phyloP scores from a whole-genome alignment of 495 filamentous ascomycete species.

The Ascobolus immersus region DNA sequence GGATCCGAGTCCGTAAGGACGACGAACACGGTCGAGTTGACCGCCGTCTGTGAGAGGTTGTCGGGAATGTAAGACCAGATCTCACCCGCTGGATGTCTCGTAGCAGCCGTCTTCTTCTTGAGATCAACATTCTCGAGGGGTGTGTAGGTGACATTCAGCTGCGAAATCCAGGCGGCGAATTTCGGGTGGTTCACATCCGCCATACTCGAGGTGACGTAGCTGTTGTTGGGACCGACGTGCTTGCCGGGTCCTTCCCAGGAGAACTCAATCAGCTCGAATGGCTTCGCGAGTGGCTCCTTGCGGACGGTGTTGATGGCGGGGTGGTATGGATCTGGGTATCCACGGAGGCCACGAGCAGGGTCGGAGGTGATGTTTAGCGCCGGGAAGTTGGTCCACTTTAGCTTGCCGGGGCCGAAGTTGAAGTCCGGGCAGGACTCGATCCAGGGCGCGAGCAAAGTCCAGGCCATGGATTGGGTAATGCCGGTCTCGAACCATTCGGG shows the following conservation, averaged over 20 bases:
- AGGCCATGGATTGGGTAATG: constrained; percentile 66
- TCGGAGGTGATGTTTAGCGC: constrained; percentile 45
- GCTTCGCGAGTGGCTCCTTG: constrained; percentile 43
- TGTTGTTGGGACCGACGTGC: constrained; percentile 53
- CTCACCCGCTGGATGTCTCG: constrained; percentile 39
- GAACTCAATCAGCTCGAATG: constrained; percentile 45
- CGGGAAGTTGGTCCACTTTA: constrained; percentile 80
- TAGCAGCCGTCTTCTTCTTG: constrained; percentile 33
- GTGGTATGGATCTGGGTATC: constrained; percentile 26
- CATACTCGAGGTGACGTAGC: constrained; percentile 37
- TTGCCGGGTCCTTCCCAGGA: constrained; percentile 48
- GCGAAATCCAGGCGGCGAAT: constrained; percentile 53
- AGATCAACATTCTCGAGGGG: constrained; percentile 31
- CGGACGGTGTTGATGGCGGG: constrained; percentile 43
- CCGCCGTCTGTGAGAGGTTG: constrained; percentile 26
- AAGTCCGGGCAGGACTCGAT: constrained; percentile 53
- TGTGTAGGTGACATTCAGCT: constrained; percentile 68
- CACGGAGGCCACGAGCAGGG: constrained; percentile 30
- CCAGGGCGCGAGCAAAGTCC: constrained; percentile 64
- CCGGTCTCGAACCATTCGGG: constrained; percentile 64
- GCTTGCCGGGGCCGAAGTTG: constrained; percentile 45
- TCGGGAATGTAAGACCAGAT: no score
- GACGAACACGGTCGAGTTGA: constrained; percentile 62
- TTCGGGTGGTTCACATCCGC: constrained; percentile 32
- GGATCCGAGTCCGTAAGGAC: constrained; percentile 46